These are phyloP conservation scores for Irpex sp. DNA, from an alignment of 1,284 basidiomycete species.

Conservation along the genomic window DNA sequence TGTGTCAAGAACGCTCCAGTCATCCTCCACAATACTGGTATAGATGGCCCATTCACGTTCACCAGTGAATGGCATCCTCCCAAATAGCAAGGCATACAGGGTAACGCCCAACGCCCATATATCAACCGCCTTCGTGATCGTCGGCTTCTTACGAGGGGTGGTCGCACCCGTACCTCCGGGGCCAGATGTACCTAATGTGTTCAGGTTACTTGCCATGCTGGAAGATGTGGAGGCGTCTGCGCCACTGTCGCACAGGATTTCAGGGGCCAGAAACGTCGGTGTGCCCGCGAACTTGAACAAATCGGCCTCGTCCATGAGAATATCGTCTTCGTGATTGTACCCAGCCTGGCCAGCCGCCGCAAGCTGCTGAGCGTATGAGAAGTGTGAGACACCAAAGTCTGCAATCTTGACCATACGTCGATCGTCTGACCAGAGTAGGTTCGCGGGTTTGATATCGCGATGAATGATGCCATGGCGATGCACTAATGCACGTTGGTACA, in stretches of 20 bases:
- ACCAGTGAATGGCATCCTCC: conserved; percentile 68
- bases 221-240: conserved; percentile 16
- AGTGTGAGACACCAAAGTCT: conserved; percentile 96
- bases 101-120: conserved; percentile 99
- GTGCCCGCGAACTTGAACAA: conserved; percentile 94
- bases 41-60: conserved; percentile 79
- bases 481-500: conserved; percentile 44
- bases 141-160: conserved; percentile 45
- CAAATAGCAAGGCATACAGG: conserved; percentile 92
- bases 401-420: conserved; percentile 91
- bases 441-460: conserved; percentile 98
- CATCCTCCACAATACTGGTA: conserved; percentile 76
- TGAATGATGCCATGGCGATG: conserved; percentile 98
- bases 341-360: conserved; percentile 49
- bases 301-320: conserved; percentile 82
- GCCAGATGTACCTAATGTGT: conserved; percentile 21
- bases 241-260: conserved; percentile 71
- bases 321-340: conserved; percentile 28
- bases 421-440: conserved; percentile 87
- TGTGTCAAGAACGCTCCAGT: conserved; percentile 66
- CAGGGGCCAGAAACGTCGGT: conserved; percentile 97
- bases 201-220: conserved; percentile 27
- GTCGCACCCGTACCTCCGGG: conserved; percentile 29
- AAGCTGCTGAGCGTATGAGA: conserved; percentile 81
- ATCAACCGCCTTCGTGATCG: conserved; percentile 94